Evolutionary conservation across 2,329 filamentous ascomycete genomes (phyloP), one percentile per base, ranked within the genome.

Genomic region (Aspergillus puulaauensis): DNA sequence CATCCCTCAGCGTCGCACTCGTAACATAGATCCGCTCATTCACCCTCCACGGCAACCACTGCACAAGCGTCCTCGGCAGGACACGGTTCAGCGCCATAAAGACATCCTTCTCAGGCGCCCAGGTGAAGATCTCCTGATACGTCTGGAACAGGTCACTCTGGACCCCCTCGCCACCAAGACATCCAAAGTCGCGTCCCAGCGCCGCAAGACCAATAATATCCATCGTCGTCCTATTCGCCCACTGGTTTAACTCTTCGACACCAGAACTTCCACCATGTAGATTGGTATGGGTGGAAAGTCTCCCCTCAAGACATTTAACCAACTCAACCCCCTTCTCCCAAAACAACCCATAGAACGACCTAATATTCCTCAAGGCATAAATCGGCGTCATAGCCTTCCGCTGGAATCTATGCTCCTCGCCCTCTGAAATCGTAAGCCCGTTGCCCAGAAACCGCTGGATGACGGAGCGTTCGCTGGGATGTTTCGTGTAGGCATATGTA

Each of bases 131-230:
- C 21, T 39, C 19, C 6, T 19, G 31, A 17, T 56, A 56, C 4
- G 47, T 37, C 17, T 37, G 27, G 4, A 45, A 24, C 8, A 56
- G 31, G 14, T 40, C 24, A 17, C 23, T 39, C 23, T 39, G 19
- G 3, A 40, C 12, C 11, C 24, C n/a, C 15, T 50, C 27, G 2
- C 15, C 14, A 4, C 35, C 3, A n/a, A 56, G 15, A 27, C 39
- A 44, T 2, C 27, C 40, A 21, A 51, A 56, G 6, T 56, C 47
- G 6, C 24, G 27, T 7, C 54, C 54, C 19, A 56, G 40, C 17
- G 39, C 54, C 12, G 54, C 47, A 11, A 56, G 21, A 7, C 54
- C 54, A 33, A 56, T 56, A 9, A 56, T 56, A 12, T 56, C 54
- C n/a, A 56, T 27, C 3, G 54, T 56, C 6, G 31, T 27, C 27